These are phyloP conservation scores for Mucor mucedo DNA, from an alignment of 371 early-diverging fungal genomes.

Conservation along the genomic window DNA sequence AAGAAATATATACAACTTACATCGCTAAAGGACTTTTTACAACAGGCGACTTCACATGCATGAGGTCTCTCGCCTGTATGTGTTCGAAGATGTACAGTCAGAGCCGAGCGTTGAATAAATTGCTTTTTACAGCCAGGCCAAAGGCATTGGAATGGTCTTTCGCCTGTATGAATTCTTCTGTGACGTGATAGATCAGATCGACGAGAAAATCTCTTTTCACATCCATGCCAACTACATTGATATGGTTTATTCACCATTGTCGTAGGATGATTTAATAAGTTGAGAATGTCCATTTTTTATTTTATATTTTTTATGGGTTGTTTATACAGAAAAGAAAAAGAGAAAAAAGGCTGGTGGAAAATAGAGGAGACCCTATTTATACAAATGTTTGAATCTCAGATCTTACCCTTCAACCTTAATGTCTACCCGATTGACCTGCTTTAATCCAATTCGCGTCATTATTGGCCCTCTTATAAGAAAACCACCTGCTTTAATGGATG, in stretches of 20 bases:
- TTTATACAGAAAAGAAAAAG: neutral
- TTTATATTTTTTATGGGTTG: constrained; percentile 1
- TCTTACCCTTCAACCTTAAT: no score
- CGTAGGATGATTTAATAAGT: constrained; percentile 25
- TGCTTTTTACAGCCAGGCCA: constrained; percentile 72
- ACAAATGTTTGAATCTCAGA: neutral
- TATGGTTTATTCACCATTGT: constrained; percentile 42
- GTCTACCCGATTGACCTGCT: no score
- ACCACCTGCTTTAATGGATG: no score
- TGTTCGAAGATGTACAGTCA: constrained; percentile 79
- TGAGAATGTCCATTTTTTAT: constrained; percentile 26
- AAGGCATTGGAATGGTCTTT: constrained; percentile 70
- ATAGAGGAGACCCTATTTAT: constrained; percentile 1
- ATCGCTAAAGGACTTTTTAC: constrained; percentile 67
- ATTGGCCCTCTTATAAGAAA: no score
- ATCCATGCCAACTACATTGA: constrained; percentile 65
- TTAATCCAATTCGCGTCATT: no score
- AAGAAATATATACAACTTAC: constrained; percentile 9
- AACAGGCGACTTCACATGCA: constrained; percentile 62
- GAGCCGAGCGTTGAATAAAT: constrained; percentile 80
- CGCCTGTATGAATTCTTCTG: constrained; percentile 78
- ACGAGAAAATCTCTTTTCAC: constrained; percentile 76
- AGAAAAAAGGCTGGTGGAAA: neutral
- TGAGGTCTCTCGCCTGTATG: constrained; percentile 85
- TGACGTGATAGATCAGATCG: constrained; percentile 79